A percentile compares a stretch with the other conserved stretches of the same genome.
phyloP scores from a whole-genome alignment of 2,329 filamentous ascomycete species.

The Penicillium olsonii region DNA sequence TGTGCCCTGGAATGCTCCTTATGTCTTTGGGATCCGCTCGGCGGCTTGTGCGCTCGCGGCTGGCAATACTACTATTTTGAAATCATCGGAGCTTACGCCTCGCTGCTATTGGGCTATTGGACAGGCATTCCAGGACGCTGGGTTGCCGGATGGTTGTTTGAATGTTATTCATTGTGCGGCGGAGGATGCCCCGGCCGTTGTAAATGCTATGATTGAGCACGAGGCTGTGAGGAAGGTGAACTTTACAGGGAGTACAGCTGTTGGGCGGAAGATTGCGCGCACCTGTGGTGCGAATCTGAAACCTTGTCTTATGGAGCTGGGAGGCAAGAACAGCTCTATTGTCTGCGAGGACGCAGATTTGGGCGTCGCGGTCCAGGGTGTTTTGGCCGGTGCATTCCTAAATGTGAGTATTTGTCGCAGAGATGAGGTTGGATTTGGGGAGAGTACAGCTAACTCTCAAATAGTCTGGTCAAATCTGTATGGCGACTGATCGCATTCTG shows the following conservation, averaged over 20 bases:
- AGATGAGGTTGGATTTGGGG: neutral
- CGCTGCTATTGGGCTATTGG: constrained; percentile 63
- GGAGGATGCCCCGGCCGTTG: constrained; percentile 66
- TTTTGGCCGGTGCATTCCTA: constrained; percentile 35
- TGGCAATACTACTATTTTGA: constrained; percentile 73
- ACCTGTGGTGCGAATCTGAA: constrained; percentile 72
- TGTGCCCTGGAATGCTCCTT: constrained; percentile 69
- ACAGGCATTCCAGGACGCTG: constrained; percentile 67
- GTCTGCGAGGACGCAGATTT: constrained; percentile 78
- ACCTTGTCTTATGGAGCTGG: constrained; percentile 76
- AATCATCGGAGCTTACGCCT: constrained; percentile 68
- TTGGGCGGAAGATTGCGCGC: constrained; percentile 68
- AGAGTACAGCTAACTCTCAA: neutral
- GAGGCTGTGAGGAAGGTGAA: constrained; percentile 69
- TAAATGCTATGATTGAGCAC: constrained; percentile 65
- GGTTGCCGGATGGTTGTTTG: constrained; percentile 71
- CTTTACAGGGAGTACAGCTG: constrained; percentile 71
- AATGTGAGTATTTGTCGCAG: constrained; percentile 25
- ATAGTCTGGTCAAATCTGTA: constrained; percentile 73
- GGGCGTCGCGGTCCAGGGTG: constrained; percentile 55
- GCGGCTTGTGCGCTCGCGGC: constrained; percentile 65
- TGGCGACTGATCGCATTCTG: constrained; percentile 74
- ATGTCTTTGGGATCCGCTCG: constrained; percentile 50
- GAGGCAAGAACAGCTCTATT: constrained; percentile 77
- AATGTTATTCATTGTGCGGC: constrained; percentile 68